phyloP scores from a whole-genome alignment of 2,329 filamentous ascomycete genomes.

The Aspergillus caelatus region DNA sequence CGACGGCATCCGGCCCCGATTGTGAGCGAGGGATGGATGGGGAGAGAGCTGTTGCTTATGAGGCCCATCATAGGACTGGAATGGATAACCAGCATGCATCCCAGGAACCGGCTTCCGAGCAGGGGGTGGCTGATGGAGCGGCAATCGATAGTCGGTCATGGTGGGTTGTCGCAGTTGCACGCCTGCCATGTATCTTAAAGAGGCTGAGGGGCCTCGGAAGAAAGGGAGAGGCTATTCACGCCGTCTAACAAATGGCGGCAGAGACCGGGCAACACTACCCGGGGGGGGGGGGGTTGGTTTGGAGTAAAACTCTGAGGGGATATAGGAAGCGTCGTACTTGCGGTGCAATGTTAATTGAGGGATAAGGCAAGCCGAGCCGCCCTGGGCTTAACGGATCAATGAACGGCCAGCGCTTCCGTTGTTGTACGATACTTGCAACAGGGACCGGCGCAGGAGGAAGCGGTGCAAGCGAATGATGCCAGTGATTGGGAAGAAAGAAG shows the following conservation, averaged over 20 bases:
- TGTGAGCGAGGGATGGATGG: conserved; percentile 34
- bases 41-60: conserved; percentile 28
- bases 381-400: conserved; percentile 10
- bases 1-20: conserved; percentile 45
- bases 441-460: not conserved
- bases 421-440: conserved; percentile 15
- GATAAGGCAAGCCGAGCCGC: conserved; percentile 8
- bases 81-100: conserved; percentile 28
- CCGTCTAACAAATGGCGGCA: not conserved
- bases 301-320: not conserved
- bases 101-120: conserved; percentile 33
- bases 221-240: conserved; percentile 2
- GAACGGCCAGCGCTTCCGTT: conserved; percentile 11
- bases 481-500: not conserved
- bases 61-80: conserved; percentile 30
- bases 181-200: conserved; percentile 28
- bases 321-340: not conserved
- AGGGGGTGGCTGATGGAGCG: conserved; percentile 37
- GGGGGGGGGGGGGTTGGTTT: no score
- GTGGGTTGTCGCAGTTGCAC: conserved; percentile 31
- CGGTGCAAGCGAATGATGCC: not conserved
- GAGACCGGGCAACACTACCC: not conserved
- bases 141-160: conserved; percentile 43
- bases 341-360: not conserved
- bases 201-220: not conserved